Percentiles rank a stretch among this genome's conserved stretches.
These are phyloP conservation scores for Starmerella stellata DNA, from an alignment of 805 yeast genomes.

Conservation along the genomic window DNA sequence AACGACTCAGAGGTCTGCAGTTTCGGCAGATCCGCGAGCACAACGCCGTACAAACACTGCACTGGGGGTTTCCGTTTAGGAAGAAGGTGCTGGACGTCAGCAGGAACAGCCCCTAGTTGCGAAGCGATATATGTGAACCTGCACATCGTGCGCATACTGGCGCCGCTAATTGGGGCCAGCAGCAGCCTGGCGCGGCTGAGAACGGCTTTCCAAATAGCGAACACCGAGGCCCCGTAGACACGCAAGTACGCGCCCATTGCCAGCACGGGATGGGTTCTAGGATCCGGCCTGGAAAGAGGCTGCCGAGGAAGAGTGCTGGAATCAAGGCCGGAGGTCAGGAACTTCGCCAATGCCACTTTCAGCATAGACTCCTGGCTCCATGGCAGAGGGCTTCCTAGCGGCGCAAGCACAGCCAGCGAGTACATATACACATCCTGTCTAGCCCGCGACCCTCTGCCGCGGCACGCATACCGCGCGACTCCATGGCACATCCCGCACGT, in stretches of 20 bases:
- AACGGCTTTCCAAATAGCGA: conserved; percentile 45
- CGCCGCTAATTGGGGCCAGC: conserved; percentile 18
- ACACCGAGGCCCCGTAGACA: conserved; percentile 45
- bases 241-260: conserved; percentile 29
- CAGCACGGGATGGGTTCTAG: conserved; percentile 23
- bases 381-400: conserved; percentile 7
- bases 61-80: conserved; percentile 16
- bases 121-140: conserved; percentile 42
- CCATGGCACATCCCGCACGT: conserved; percentile 17
- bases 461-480: conserved; percentile 12
- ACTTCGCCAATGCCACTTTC: conserved; percentile 9
- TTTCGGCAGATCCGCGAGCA: conserved; percentile 38
- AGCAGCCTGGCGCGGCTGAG: conserved; percentile 40
- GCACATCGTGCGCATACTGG: conserved; percentile 12
- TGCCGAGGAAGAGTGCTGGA: conserved; percentile 1
- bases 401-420: conserved; percentile 15
- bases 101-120: conserved; percentile 45
- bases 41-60: conserved; percentile 35
- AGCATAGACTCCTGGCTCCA: conserved; percentile 16
- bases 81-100: conserved; percentile 28
- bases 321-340: conserved; percentile 6
- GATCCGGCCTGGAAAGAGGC: conserved; percentile 5
- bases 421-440: conserved; percentile 11
- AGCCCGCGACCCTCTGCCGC: conserved; percentile 4
- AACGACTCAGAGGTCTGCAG: conserved; percentile 25